Evolutionary conservation across 768 basidiomycete species (phyloP).

Genomic region (Clitopilus passeckerianus): DNA sequence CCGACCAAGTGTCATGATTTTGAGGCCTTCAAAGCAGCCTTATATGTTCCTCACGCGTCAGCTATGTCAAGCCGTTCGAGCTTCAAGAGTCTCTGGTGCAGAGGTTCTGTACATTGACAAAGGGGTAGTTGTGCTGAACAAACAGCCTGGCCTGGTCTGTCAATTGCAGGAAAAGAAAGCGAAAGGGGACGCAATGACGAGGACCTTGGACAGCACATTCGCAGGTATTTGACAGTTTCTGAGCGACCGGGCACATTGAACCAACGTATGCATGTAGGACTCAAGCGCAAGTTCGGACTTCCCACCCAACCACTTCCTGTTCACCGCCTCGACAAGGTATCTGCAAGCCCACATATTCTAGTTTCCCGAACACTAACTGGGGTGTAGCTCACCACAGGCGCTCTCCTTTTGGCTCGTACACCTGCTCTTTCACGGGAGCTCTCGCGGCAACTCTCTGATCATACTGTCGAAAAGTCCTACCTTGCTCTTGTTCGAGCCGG

Average conservation of each 20-base stretch:
- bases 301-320: conserved; percentile 39
- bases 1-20: too few species aligned
- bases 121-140: conserved; percentile 51
- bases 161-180: conserved; percentile 29
- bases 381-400: conserved; percentile 56
- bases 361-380: not conserved
- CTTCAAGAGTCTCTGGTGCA: not conserved
- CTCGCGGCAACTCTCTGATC: conserved; percentile 42
- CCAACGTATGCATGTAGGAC: not conserved
- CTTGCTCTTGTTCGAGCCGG: conserved; percentile 60
- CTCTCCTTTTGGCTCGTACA: conserved; percentile 50
- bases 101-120: conserved; percentile 46
- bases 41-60: not conserved
- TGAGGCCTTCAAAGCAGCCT: too few species aligned
- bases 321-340: conserved; percentile 66
- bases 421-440: conserved; percentile 37
- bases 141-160: conserved; percentile 53
- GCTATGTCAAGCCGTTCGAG: not conserved
- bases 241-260: not conserved
- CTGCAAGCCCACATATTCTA: conserved; percentile 1
- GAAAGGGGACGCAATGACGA: not conserved
- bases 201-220: conserved; percentile 19
- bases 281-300: conserved; percentile 18
- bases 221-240: not conserved
- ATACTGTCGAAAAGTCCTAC: conserved; percentile 51